phyloP scores from a whole-genome alignment of 805 yeast species.

The Candida sakaeoensis region DNA sequence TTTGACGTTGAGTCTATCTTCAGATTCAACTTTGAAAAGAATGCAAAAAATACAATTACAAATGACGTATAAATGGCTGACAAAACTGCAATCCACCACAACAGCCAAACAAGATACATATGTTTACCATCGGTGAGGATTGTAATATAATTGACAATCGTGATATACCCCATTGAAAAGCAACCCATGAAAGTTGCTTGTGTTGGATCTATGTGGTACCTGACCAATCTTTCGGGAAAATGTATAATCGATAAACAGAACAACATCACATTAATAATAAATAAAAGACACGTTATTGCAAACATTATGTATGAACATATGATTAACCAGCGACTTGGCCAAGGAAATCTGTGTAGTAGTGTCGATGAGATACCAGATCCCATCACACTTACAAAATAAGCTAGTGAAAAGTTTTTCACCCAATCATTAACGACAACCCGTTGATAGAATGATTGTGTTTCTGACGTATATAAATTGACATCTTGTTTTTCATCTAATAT shows the following conservation, averaged over 20 bases:
- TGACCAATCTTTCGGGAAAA: conserved; percentile 20
- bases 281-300: conserved; percentile 50
- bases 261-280: conserved; percentile 40
- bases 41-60: conserved; percentile 51
- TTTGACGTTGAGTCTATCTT: conserved; percentile 16
- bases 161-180: conserved; percentile 72
- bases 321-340: conserved; percentile 54
- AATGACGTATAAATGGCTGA: conserved; percentile 58
- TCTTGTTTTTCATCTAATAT: neutral
- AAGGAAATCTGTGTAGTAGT: conserved; percentile 64
- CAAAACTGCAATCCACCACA: conserved; percentile 72
- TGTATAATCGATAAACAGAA: conserved; percentile 40
- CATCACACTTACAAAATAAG: conserved; percentile 75
- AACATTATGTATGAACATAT: conserved; percentile 60
- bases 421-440: conserved; percentile 9
- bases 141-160: conserved; percentile 58
- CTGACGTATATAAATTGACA: neutral
- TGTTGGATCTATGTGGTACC: conserved; percentile 30
- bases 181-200: conserved; percentile 71
- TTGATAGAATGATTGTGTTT: conserved; percentile 3
- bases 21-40: conserved; percentile 33
- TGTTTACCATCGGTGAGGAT: conserved; percentile 14
- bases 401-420: conserved; percentile 35
- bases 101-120: conserved; percentile 34
- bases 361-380: conserved; percentile 74